Evolutionary conservation across 352 stramenopile genomes (phyloP), one percentile per base, ranked within the genome.

Genomic region (Phytophthora foliorum): DNA sequence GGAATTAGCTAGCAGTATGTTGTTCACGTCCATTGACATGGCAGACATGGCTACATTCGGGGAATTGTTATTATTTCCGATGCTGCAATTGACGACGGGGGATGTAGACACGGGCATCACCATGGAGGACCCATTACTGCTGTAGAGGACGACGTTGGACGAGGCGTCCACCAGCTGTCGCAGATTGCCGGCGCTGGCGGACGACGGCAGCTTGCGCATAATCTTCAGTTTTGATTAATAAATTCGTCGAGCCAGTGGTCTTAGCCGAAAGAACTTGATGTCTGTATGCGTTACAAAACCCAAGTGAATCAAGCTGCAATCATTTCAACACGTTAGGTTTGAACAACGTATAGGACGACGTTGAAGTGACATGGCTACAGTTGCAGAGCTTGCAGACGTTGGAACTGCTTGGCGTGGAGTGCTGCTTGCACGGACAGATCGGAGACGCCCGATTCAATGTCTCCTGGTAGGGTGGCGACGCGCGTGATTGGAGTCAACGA

Each of bases 371-470:
- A 60, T 27, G 38, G 38, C 38, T 45, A 45, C 38, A 64, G 36
- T 24, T 45, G 59, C 10, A 62, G 27, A 51, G 51, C 19, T 29
- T 72, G 70, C 0, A 78, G 59, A 7, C 49, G 59, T n/a, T 57
- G 59, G 19, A 78, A 72, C 27, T 75, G 70, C 6, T 55, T 65
- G 21, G 70, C 70, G 10, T 78, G 66, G 4, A 72, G 29, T 38
- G 57, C 65, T 1, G 55, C 65, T 57, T 78, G 70, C 16, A 78
- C 70, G 4, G 65, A 78, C 27, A 78, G 27, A 29, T 78, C 65
- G 9, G 55, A 74, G 6, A 78, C 65, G 5, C 59, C 65, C 10
- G 38, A 36, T 27, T 68, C 60, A 34, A 68, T 27, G 38, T 67
- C 45, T 38, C 59, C 65, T 3, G 57, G 49, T 8, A 78, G 44